These are phyloP conservation scores for Fraxinus excelsior DNA, from an alignment of 257 asterid species.

Conservation along the genomic window DNA sequence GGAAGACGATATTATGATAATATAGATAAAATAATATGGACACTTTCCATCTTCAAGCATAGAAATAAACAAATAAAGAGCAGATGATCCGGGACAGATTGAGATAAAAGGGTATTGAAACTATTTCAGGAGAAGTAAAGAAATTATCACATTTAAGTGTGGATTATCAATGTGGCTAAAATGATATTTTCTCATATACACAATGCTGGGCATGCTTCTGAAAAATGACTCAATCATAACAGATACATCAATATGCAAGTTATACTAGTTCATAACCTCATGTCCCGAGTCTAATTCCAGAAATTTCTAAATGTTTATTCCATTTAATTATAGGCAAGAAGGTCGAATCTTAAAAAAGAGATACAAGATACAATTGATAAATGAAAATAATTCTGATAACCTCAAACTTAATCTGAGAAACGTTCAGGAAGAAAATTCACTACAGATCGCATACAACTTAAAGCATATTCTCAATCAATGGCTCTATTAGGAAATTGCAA, in stretches of 20 bases:
- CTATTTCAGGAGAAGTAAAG: too few relatives aligned
- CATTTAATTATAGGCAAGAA: not conserved
- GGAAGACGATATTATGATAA: too few relatives aligned
- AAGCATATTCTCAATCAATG: too few relatives aligned
- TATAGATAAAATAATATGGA: not conserved
- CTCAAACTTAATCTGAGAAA: not conserved
- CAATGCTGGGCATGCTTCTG: not conserved
- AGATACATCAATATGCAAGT: not conserved
- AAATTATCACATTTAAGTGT: too few relatives aligned
- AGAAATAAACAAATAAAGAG: not conserved
- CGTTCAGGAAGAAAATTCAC: not conserved
- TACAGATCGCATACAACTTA: too few relatives aligned
- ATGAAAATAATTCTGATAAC: not conserved
- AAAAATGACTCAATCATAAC: not conserved
- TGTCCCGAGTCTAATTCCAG: not conserved
- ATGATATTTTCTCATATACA: not conserved
- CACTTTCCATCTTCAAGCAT: not conserved
- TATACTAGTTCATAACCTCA: not conserved
- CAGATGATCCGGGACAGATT: not conserved
- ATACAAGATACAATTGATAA: not conserved
- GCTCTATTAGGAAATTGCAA: not conserved
- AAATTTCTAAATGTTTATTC: not conserved
- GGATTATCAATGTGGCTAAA: not conserved
- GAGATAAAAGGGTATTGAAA: not conserved
- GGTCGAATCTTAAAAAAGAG: not conserved